These are phyloP conservation scores for Climacium dendroides DNA, from an alignment of 225 moss, liverwort and hornwort species.

Conservation along the genomic window DNA sequence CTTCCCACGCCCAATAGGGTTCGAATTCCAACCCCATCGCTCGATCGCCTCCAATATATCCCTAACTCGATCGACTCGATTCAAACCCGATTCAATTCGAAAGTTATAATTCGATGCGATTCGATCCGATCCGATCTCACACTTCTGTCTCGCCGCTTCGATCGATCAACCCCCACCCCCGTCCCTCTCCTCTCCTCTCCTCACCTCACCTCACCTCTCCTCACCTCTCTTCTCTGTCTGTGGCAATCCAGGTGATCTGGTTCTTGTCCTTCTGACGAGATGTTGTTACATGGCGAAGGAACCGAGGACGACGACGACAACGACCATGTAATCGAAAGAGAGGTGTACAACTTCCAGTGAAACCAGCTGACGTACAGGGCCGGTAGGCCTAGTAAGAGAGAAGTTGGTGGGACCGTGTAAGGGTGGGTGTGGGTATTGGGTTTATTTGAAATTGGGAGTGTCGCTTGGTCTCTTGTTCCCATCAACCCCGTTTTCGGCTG, in stretches of 20 bases:
- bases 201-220: neutral
- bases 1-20: conserved; percentile 2
- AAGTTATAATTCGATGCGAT: neutral
- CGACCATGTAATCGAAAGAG: neutral
- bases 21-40: conserved; percentile 23
- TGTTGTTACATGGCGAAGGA: neutral
- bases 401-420: neutral
- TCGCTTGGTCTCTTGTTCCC: neutral
- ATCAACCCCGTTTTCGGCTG: neutral
- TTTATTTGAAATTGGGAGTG: neutral
- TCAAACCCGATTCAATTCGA: neutral
- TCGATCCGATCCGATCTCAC: neutral
- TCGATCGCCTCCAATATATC: neutral
- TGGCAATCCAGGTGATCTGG: neutral
- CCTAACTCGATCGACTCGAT: too few relatives aligned
- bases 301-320: neutral
- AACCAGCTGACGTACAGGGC: neutral
- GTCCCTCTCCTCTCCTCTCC: too few relatives aligned
- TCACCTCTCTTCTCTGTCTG: neutral
- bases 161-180: neutral
- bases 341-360: neutral
- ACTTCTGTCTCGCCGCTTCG: neutral
- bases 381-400: too few relatives aligned
- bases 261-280: neutral
- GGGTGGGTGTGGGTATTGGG: neutral